Evolutionary conservation across 768 basidiomycete genomes (phyloP).

Genomic region (Naganishia randhawae): DNA sequence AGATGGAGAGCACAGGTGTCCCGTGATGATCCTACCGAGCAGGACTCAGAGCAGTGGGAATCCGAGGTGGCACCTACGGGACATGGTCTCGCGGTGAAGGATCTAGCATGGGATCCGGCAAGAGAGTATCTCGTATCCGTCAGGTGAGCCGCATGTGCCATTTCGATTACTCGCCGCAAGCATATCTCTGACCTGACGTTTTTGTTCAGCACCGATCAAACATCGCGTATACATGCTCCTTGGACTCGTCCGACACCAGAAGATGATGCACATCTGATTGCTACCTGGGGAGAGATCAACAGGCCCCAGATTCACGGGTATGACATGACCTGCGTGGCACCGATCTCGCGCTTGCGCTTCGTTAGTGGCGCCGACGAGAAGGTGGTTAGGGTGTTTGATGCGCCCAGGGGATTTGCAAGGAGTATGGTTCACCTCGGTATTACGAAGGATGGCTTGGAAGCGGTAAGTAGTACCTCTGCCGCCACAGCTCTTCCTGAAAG

Average conservation of each 20-base stretch:
- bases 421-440: constrained; percentile 57
- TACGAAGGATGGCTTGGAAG: constrained; percentile 55
- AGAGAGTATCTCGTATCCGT: constrained; percentile 82
- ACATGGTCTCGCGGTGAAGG: constrained; percentile 73
- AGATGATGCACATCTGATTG: neutral
- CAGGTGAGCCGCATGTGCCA: constrained; percentile 57
- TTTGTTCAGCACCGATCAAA: constrained; percentile 74
- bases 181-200: neutral
- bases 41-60: constrained; percentile 57
- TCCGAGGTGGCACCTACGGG: constrained; percentile 79
- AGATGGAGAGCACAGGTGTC: constrained; percentile 66
- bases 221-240: constrained; percentile 80
- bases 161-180: neutral
- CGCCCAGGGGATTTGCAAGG: constrained; percentile 73
- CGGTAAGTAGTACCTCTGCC: constrained; percentile 57
- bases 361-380: constrained; percentile 95
- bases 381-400: constrained; percentile 87
- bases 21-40: constrained; percentile 45
- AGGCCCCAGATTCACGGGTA: constrained; percentile 97
- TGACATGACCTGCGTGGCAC: constrained; percentile 75
- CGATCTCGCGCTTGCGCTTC: constrained; percentile 71
- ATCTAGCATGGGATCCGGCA: constrained; percentile 77
- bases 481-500: neutral
- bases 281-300: constrained; percentile 61
- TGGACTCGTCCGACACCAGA: constrained; percentile 32